These are phyloP conservation scores for Durusdinium trenchii DNA, from an alignment of 73 alveolate genomes.

Conservation along the genomic window DNA sequence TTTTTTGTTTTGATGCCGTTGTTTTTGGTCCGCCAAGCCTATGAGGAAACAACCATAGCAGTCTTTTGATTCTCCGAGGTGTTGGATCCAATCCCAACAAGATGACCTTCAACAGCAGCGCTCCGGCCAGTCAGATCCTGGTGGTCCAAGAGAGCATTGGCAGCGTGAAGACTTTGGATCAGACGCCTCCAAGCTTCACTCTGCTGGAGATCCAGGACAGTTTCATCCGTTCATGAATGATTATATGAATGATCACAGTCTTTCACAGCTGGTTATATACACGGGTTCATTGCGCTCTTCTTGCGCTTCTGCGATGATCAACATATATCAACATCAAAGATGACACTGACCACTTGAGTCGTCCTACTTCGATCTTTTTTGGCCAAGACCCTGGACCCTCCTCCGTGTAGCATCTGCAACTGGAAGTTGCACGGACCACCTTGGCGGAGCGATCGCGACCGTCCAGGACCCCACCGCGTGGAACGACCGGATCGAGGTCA, in stretches of 20 bases:
- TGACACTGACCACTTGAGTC: too few relatives aligned
- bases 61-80: background rate
- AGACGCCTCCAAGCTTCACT: slow-evolving; percentile 68
- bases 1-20: background rate
- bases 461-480: slow-evolving; percentile 25
- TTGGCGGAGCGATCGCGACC: background rate
- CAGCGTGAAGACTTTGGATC: slow-evolving; percentile 34
- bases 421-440: slow-evolving; percentile 26
- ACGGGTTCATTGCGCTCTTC: too few relatives aligned
- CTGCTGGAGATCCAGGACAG: slow-evolving; percentile 7
- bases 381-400: too few relatives aligned
- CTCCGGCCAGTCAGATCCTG: slow-evolving; percentile 9
- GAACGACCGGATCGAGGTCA: slow-evolving; percentile 39
- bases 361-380: too few relatives aligned
- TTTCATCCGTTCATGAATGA: too few relatives aligned
- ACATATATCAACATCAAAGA: too few relatives aligned
- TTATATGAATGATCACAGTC: too few relatives aligned
- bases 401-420: slow-evolving; percentile 18
- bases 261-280: too few relatives aligned
- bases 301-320: too few relatives aligned
- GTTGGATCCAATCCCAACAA: slow-evolving; percentile 30
- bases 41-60: background rate
- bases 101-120: slow-evolving; percentile 52
- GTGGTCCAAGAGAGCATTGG: background rate
- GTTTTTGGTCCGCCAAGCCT: background rate